phyloP scores from a whole-genome alignment of 176 grass and related monocot genomes.

The Juncus effusus region DNA sequence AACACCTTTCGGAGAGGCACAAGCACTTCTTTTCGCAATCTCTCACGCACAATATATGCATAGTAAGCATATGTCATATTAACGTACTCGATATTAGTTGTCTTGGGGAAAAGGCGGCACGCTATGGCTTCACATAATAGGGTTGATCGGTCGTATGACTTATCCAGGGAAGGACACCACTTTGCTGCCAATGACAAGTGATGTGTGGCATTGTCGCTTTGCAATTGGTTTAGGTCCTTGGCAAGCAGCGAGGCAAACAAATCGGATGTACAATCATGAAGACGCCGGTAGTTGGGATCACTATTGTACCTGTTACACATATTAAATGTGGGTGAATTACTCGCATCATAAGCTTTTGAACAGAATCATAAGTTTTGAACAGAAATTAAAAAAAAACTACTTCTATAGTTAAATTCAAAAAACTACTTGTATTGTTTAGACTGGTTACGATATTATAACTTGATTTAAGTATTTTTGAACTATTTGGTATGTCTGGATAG shows the following conservation, averaged over 20 bases:
- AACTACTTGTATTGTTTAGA: no score
- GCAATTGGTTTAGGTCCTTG: constrained; percentile 27
- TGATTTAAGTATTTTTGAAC: no score
- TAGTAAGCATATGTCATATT: constrained; percentile 33
- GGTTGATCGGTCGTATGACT: constrained; percentile 37
- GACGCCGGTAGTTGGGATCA: constrained; percentile 33
- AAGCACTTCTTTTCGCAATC: constrained; percentile 36
- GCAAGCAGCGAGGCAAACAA: constrained; percentile 29
- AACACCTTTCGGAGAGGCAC: constrained; percentile 36
- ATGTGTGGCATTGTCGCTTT: background rate
- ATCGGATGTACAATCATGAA: constrained; percentile 32
- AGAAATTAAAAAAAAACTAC: no score
- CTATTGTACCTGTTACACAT: constrained; percentile 4
- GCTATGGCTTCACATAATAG: constrained; percentile 51
- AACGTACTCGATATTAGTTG: constrained; percentile 24
- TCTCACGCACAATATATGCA: constrained; percentile 39
- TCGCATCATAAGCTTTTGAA: no score
- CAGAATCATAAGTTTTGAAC: no score
- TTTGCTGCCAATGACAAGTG: constrained; percentile 35
- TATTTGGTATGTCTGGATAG: no score
- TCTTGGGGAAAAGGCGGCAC: constrained; percentile 40
- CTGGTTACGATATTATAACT: no score
- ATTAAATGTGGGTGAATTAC: no score
- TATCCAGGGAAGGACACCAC: constrained; percentile 38
- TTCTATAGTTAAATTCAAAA: no score